These are phyloP conservation scores for Colletotrichum kahawae DNA, from an alignment of 2,329 filamentous ascomycete species.

Conservation along the genomic window DNA sequence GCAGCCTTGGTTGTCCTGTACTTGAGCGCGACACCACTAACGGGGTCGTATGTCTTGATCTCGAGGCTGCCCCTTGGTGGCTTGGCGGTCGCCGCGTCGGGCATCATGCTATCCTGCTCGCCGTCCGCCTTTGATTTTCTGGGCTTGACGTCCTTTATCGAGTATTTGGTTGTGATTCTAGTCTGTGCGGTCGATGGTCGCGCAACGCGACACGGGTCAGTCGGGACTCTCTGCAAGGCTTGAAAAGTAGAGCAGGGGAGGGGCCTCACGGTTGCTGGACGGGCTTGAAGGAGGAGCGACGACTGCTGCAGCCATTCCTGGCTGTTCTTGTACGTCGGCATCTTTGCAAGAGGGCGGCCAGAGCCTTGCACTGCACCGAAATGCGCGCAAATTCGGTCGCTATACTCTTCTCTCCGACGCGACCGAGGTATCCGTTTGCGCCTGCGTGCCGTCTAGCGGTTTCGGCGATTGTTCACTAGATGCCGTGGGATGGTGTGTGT, in stretches of 20 bases:
- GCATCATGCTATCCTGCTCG: slow-evolving; percentile 31
- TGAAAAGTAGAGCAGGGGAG: neutral
- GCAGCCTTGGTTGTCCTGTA: slow-evolving; percentile 91
- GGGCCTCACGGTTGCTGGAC: slow-evolving; percentile 78
- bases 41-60: slow-evolving; percentile 89
- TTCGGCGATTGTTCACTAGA: neutral
- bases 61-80: slow-evolving; percentile 73
- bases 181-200: slow-evolving; percentile 60
- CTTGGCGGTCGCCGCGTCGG: slow-evolving; percentile 37
- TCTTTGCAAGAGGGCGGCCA: slow-evolving; percentile 42
- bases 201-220: neutral
- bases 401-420: neutral
- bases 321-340: slow-evolving; percentile 82
- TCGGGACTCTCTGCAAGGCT: neutral
- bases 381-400: neutral
- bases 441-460: neutral
- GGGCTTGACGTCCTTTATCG: slow-evolving; percentile 57
- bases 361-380: neutral
- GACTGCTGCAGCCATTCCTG: slow-evolving; percentile 94
- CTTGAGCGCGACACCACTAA: slow-evolving; percentile 82
- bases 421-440: neutral
- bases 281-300: slow-evolving; percentile 81
- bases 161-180: slow-evolving; percentile 91
- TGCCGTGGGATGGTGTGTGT: neutral
- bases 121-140: slow-evolving; percentile 29